Percentiles rank a stretch among this genome's conserved stretches.
These are phyloP conservation scores for Gynandropsis gynandra DNA, from an alignment of 345 rosid species.

Conservation along the genomic window DNA sequence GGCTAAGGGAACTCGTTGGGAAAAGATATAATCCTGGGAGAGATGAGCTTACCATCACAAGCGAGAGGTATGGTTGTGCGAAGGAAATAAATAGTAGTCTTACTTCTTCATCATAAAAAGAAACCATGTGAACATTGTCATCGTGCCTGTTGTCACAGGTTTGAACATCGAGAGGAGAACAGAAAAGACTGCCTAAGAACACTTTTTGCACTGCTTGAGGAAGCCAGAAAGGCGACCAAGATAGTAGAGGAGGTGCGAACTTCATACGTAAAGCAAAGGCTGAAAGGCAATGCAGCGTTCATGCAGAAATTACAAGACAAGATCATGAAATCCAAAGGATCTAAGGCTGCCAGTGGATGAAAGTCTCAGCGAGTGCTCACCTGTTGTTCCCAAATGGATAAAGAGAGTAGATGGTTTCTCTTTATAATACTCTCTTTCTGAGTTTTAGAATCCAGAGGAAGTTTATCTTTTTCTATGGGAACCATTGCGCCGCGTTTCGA, in stretches of 20 bases:
- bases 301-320: slow-evolving; percentile 76
- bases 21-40: slow-evolving; percentile 89
- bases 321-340: slow-evolving; percentile 38
- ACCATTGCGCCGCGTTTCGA: no score
- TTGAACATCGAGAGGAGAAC: slow-evolving; percentile 93
- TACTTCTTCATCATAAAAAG: background rate
- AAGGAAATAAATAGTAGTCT: background rate
- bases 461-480: no score
- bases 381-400: no score
- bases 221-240: slow-evolving; percentile 76
- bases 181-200: slow-evolving; percentile 90
- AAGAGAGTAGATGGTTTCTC: no score
- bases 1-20: slow-evolving; percentile 73
- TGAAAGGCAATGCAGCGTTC: slow-evolving; percentile 72
- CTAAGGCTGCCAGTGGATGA: slow-evolving; percentile 33
- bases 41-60: slow-evolving; percentile 90
- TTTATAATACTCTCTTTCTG: no score
- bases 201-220: slow-evolving; percentile 67
- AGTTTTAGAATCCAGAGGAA: no score
- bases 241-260: slow-evolving; percentile 65
- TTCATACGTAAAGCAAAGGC: slow-evolving; percentile 67
- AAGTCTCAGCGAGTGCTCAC: no score
- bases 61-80: slow-evolving; percentile 64
- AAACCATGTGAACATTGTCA: slow-evolving; percentile 10
- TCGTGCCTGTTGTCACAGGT: slow-evolving; percentile 53